Evolutionary conservation across 495 filamentous ascomycete genomes (phyloP), one percentile per base, ranked within the genome.

Genomic region (Hypoxylon lenormandii): DNA sequence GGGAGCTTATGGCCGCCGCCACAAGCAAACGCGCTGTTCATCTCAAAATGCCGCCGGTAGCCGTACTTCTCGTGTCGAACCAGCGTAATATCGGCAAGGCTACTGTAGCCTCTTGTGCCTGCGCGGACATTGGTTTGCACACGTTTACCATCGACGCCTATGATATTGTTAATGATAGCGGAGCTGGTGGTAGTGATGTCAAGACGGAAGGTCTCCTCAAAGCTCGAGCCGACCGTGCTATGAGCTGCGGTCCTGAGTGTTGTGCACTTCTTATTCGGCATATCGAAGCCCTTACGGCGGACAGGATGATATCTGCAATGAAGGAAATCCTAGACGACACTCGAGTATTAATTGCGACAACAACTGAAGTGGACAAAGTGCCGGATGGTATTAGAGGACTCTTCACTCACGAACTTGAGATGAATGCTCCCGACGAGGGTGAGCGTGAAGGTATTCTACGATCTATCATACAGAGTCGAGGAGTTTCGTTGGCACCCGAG

Each of bases 321-420:
- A 90, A 90, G 63, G 91, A 96, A 59, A 86, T 96, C 15, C 78
- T 95, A 13, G 79, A 83, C 7, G 87, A 90, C 18, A 85, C 87
- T 30, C 82, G 94, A 51, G 91, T 97, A 8, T 77, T 98, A 28
- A 87, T 98, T 64, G 95, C 93, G 10, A 98, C 95, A 3, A 97
- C 94, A 0, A 96, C 92, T 3, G 93, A 97, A 72, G 88, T 97
- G 5, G 96, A 97, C 64, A 94, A 97, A 70, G 85, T 98, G 5
- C 90, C 93, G 0, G 94, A 97, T 63, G 92, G 90, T 4, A 88
- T 97, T 16, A 86, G 95, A 37, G 91, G 91, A 18, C 83, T 98
- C 13, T 97, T 98, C 77, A 97, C 92, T 0, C 96, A 98, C 61
- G 95, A 98, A 77, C 86, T 98, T 49, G 96, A 98, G 77, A 90